phyloP scores from a whole-genome alignment of 2,329 filamentous ascomycete species.

The Fusarium pseudocircinatum region DNA sequence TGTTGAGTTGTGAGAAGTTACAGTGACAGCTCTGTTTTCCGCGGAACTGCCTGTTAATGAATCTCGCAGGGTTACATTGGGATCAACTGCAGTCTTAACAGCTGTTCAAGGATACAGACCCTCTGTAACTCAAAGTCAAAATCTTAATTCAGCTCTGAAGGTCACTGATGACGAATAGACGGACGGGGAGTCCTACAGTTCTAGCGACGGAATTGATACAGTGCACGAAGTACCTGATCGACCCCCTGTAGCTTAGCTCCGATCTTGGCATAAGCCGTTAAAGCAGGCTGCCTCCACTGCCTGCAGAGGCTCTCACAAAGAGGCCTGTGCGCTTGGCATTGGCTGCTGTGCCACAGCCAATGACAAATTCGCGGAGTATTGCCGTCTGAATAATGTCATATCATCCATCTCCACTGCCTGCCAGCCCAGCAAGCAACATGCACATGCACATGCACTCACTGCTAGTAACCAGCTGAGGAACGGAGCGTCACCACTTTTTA shows the following conservation, averaged over 20 bases:
- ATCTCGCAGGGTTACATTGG: neutral
- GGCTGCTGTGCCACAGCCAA: neutral
- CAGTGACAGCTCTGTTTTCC: conserved; percentile 1
- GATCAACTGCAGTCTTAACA: neutral
- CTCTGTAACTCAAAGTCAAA: neutral
- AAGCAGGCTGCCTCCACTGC: neutral
- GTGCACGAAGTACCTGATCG: neutral
- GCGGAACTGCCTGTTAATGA: neutral
- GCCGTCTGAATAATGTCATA: neutral
- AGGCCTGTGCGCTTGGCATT: conserved; percentile 12
- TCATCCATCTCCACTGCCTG: conserved; percentile 4
- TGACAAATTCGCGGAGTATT: neutral
- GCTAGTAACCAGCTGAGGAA: conserved; percentile 15
- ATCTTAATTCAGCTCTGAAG: neutral
- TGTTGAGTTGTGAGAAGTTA: neutral
- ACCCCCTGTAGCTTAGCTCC: neutral
- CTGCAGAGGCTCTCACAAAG: neutral
- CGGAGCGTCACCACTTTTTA: neutral
- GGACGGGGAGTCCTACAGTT: neutral
- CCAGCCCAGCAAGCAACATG: neutral
- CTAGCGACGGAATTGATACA: neutral
- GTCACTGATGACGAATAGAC: neutral
- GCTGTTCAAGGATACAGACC: neutral
- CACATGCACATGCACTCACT: neutral
- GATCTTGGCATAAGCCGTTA: neutral